Evolutionary conservation across 176 grass and related monocot genomes (phyloP), one percentile per base, ranked within the genome.

Genomic region (Saccharum officinarum): DNA sequence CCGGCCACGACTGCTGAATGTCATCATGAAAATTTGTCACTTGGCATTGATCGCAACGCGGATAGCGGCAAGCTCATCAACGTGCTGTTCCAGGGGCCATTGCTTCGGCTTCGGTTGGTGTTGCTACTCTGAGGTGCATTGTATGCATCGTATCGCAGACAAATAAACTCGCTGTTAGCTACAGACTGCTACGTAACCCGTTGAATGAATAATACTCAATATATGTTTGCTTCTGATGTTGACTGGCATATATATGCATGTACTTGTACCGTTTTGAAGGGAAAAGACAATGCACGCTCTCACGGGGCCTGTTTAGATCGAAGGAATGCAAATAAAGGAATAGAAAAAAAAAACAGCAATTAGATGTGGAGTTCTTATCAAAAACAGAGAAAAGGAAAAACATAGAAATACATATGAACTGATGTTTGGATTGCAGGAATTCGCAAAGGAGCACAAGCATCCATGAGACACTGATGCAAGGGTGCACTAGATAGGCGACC

Each of bases 21-120:
- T 0, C 60, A 81, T 70, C 62, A 71, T 70, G 38, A 25, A 46
- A 22, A 1, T 75, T 83, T 87, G 88, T 79, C 75, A 62, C 30
- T 10, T 74, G 79, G 18, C 66, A 23, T 57, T 73, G 73, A 73
- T 73, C 79, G 7, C 31, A 23, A 16, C 23, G 65, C 33, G 45
- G 16, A 16, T 0, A 23, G n/a, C 31, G 74, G 4, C 17, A 23
- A 73, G 15, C 73, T 64, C 72, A 83, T 78, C 72, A 25, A 7
- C n/a, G 16, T 25, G 65, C 80, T 41, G 64, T 76, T 83, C 2
- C 13, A 13, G 26, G n/a, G 22, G 31, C 65, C 25, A n/a, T 34
- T 42, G 41, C 25, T 70, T 89, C n/a, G 50, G 34, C 31, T 62
- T 69, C 12, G 52, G 13, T 70, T 42, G 28, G 30, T 28, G 73